These are phyloP conservation scores for Penicillium sp. DNA, from an alignment of 2,329 filamentous ascomycete species.

Conservation along the genomic window DNA sequence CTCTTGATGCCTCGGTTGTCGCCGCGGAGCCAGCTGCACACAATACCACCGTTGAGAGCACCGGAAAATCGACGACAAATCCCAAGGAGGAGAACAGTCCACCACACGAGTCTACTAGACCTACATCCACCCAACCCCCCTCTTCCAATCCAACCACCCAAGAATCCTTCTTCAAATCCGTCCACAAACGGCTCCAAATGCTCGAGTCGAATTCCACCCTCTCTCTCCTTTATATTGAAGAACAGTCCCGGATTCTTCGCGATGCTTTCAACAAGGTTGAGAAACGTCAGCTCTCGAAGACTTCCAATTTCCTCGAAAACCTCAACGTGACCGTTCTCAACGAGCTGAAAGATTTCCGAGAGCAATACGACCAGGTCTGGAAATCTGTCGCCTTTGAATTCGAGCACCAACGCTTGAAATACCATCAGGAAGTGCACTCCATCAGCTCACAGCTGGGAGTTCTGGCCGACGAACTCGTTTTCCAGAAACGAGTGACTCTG, in stretches of 20 bases:
- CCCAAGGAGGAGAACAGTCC: conserved; percentile 34
- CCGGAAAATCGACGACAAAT: conserved; percentile 19
- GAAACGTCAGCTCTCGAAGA: conserved; percentile 81
- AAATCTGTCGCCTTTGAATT: conserved; percentile 91
- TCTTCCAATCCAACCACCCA: conserved; percentile 78
- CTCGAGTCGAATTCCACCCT: conserved; percentile 91
- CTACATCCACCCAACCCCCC: conserved; percentile 49
- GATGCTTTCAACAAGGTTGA: conserved; percentile 86
- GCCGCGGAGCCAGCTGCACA: conserved; percentile 20
- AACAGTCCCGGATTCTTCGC: conserved; percentile 85
- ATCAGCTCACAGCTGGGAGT: conserved; percentile 78
- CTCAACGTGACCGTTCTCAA: conserved; percentile 85
- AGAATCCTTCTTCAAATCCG: conserved; percentile 96
- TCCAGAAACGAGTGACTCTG: conserved; percentile 87
- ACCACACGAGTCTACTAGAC: conserved; percentile 30
- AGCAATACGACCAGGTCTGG: conserved; percentile 95
- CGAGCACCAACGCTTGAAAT: conserved; percentile 82
- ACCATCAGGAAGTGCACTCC: conserved; percentile 78
- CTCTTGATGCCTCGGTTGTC: conserved; percentile 15
- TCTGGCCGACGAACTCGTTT: conserved; percentile 86
- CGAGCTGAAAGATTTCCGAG: conserved; percentile 74
- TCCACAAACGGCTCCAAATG: conserved; percentile 87
- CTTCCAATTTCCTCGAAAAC: conserved; percentile 74
- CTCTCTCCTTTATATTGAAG: conserved; percentile 93
- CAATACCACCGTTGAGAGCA: conserved; percentile 23